A percentile compares a stretch with the other conserved stretches of the same genome.
These are phyloP conservation scores for Alopecurus myosuroides DNA, from an alignment of 176 grass and related monocot genomes.

Conservation along the genomic window DNA sequence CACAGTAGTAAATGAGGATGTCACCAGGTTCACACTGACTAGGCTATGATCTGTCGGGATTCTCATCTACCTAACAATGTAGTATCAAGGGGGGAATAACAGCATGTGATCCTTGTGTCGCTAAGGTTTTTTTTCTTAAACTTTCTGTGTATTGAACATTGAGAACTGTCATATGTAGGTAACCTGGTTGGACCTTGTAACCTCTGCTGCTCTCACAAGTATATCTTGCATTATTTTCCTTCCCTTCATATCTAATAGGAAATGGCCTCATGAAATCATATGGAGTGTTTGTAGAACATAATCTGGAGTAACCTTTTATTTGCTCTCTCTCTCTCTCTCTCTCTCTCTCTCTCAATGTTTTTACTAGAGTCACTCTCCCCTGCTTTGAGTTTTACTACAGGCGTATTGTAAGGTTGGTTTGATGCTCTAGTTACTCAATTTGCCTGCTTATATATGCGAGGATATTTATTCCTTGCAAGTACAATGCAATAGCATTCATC, in stretches of 20 bases:
- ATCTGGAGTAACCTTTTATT: no score
- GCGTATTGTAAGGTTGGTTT: background rate
- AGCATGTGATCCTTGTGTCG: background rate
- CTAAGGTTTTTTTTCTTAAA: background rate
- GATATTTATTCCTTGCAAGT: no score
- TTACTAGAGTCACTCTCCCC: background rate
- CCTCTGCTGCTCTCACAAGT: background rate
- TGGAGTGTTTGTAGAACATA: no score
- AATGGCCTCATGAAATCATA: background rate
- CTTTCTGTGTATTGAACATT: background rate
- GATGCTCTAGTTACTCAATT: background rate
- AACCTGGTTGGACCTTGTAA: background rate
- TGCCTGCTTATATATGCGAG: no score
- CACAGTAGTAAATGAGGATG: no score
- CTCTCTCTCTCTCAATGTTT: background rate
- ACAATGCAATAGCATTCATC: no score
- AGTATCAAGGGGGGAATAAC: no score
- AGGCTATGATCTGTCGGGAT: no score
- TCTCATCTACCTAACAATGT: no score
- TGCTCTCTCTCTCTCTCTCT: no score
- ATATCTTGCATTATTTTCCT: background rate
- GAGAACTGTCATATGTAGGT: background rate
- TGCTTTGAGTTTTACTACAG: background rate
- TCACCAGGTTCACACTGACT: no score
- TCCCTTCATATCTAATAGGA: background rate